phyloP scores from a whole-genome alignment of 148 eudicot genomes.

The Arbutus unedo region DNA sequence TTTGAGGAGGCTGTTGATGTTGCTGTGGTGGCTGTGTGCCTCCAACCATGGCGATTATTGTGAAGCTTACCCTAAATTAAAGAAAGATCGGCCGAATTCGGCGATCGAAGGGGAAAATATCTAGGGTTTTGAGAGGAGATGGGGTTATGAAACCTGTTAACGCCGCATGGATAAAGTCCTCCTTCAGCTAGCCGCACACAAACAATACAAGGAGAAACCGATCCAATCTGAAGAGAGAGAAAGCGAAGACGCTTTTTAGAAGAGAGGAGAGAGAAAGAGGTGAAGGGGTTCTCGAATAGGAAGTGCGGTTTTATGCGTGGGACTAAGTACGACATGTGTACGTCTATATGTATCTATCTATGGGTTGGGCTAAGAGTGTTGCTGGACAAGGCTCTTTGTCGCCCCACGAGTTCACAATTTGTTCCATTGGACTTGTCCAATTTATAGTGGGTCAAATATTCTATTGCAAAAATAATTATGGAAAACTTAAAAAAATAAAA shows the following conservation, averaged over 20 bases:
- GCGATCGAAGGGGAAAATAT: background rate
- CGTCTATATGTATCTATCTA: background rate
- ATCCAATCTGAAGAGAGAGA: constrained; percentile 1
- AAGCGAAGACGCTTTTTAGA: background rate
- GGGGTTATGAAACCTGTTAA: background rate
- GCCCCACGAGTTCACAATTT: too few relatives aligned
- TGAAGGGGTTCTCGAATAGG: background rate
- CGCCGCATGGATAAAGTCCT: background rate
- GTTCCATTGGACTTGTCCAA: too few relatives aligned
- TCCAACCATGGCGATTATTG: constrained; percentile 15
- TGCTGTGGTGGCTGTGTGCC: constrained; percentile 2
- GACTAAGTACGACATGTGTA: background rate
- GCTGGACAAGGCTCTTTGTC: background rate
- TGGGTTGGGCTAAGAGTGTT: background rate
- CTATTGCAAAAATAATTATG: too few relatives aligned
- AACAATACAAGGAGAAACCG: background rate
- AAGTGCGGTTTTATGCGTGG: background rate
- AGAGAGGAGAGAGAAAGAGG: background rate
- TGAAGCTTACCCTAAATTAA: constrained; percentile 8
- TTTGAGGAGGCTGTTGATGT: background rate
- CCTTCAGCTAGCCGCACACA: background rate
- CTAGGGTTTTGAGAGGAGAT: background rate
- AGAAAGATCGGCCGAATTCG: background rate
- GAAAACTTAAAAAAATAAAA: too few relatives aligned
- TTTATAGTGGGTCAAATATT: too few relatives aligned